Evolutionary conservation across 2,329 filamentous ascomycete species (phyloP), one percentile per base, ranked within the genome.

Genomic region (Ophiostoma ips): DNA sequence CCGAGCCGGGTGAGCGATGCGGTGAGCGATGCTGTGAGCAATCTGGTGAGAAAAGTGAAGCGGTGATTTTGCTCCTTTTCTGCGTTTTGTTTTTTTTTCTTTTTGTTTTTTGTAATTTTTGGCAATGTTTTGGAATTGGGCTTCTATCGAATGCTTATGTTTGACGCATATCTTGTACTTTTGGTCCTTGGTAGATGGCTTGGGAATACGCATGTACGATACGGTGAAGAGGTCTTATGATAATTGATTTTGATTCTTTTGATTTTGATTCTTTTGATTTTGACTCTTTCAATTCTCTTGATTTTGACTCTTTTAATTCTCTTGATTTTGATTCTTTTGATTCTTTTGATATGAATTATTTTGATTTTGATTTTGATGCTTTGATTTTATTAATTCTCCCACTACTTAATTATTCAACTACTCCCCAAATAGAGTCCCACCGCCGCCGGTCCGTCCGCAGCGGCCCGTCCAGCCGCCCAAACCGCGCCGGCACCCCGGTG

Each of bases 391-490:
- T 44, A 5, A 36, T 45, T 30, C 21, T 18, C 30, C n/a, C n/a
- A n/a, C n/a, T n/a, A 33, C 35, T 28, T 21, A n/a, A 31, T 19
- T 37, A 15, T 35, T 19, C 5, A 24, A 18, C 18, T 33, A 34
- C 13, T n/a, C 15, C 74, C 82, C 82, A 86, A 41, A 88, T 77
- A 56, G 79, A 70, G 19, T 69, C 67, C 84, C 84, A 88, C 47
- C 76, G 65, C 57, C 65, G 65, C 52, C 71, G 68, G 53, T 78
- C 72, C 31, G 69, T 67, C 49, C 77, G 71, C 57, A 87, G 61
- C 5, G 81, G 78, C 1, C 78, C 78, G 45, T 75, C 68, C 19
- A 87, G 68, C 34, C 69, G 69, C 2, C 85, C 85, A 59, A 82
- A 80, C 49, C 83, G 71, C 10, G 83, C 79, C 15, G 73, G 65